Conservation (phyloP, 208 protist genomes). For the Blastocrithidia nonstop region DNA sequence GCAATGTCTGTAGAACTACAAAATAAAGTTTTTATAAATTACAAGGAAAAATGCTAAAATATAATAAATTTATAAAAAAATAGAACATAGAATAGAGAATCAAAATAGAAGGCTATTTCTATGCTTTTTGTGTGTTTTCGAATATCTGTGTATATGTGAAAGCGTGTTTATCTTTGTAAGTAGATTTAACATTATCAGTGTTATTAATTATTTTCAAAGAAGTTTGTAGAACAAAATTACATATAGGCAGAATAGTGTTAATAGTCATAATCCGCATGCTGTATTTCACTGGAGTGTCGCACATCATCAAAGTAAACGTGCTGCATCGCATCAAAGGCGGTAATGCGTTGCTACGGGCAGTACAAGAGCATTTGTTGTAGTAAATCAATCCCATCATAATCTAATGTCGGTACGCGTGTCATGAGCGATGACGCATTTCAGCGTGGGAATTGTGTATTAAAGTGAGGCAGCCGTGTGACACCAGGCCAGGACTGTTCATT, state of each 20-base stretch:
- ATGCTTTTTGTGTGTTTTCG: not conserved
- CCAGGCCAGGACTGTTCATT: slow-evolving; percentile 63
- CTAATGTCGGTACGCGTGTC: slow-evolving; percentile 30
- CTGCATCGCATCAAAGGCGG: slow-evolving; percentile 49
- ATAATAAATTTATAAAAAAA: too few species aligned
- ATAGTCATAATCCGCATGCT: slow-evolving; percentile 13
- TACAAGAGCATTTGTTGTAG: slow-evolving; percentile 47
- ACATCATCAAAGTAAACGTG: slow-evolving; percentile 79
- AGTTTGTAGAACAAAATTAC: not conserved
- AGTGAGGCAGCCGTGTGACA: slow-evolving; percentile 46
- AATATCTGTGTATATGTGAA: not conserved
- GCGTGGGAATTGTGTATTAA: slow-evolving; percentile 47
- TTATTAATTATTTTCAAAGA: not conserved
- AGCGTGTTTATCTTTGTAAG: not conserved
- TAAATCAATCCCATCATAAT: slow-evolving; percentile 40
- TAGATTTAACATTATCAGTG: not conserved
- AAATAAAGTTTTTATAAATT: too few species aligned
- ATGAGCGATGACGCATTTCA: slow-evolving; percentile 24
- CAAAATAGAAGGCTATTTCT: too few species aligned
- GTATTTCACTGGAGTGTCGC: slow-evolving; percentile 22
- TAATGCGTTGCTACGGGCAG: slow-evolving; percentile 45
- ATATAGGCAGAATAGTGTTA: slow-evolving; percentile 1
- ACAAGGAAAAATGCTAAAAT: too few species aligned
- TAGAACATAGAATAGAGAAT: too few species aligned
- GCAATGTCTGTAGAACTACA: too few species aligned